Evolutionary conservation across 352 stramenopile genomes (phyloP), one percentile per base, ranked within the genome.

Genomic region (Globisporangium nagaii): DNA sequence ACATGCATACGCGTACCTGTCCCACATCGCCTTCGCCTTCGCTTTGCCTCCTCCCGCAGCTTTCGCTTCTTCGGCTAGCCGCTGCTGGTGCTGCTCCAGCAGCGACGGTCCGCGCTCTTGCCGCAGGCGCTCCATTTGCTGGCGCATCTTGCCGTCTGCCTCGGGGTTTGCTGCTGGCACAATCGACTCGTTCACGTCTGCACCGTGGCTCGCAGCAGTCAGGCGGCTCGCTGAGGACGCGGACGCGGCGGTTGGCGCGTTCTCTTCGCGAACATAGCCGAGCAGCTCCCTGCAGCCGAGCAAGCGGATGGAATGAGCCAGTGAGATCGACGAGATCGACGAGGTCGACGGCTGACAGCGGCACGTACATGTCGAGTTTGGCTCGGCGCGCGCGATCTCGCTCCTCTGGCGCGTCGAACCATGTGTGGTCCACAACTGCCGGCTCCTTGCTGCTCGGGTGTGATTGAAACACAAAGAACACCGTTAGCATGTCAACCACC

Each of bases 381-480:
- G 84, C 84, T 22, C 84, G 79, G 55, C 90, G 75, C 1, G 76
- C 75, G 35, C 82, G 82, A 32, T 95, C 79, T 6, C 84, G 73
- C 63, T 95, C 84, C 56, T 89, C 78, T n/a, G 84, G 84, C 0
- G 70, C 66, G 46, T 86, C 82, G 56, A 93, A 93, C 84, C 84
- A 95, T 40, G 76, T 85, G 46, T 77, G 80, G 50, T 95, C 84
- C 45, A 93, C 71, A 19, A 71, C 56, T 12, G 74, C 75, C 19
- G 83, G 79, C 44, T 93, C 77, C 62, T 89, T 90, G 57, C 78
- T 90, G 39, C 61, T 36, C 39, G 24, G 15, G 43, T 50, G 15
- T n/a, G n/a, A n/a, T n/a, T n/a, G n/a, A n/a, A n/a, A n/a, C n/a
- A n/a, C n/a, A n/a, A n/a, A n/a, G n/a, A n/a, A n/a, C n/a, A n/a